Conservation (phyloP, 2,329 filamentous ascomycete genomes). For the Fusarium sp. region DNA sequence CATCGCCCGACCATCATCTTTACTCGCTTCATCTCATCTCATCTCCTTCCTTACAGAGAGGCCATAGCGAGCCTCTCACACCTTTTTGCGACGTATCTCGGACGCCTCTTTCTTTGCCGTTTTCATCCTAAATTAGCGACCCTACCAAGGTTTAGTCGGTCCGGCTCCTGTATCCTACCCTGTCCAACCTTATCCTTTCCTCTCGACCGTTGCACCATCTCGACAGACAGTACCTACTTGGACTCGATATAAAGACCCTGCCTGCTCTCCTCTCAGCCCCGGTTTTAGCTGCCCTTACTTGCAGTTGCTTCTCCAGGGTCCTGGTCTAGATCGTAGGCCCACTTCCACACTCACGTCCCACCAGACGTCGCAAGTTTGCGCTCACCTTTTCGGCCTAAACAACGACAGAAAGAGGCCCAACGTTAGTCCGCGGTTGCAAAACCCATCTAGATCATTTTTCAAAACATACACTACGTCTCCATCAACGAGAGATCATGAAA, state of each 20-base stretch:
- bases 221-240: background rate
- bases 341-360: conserved; percentile 39
- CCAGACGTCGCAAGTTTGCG: conserved; percentile 39
- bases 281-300: conserved; percentile 9
- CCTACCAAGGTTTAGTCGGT: conserved; percentile 34
- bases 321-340: conserved; percentile 40
- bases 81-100: background rate
- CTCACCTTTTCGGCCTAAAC: conserved; percentile 28
- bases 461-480: conserved; percentile 22
- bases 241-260: conserved; percentile 22
- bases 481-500: conserved; percentile 44
- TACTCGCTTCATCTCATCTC: background rate
- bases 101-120: background rate
- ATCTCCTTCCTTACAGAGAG: background rate
- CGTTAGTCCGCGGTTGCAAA: conserved; percentile 23
- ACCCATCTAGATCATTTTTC: conserved; percentile 4
- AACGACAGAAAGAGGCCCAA: conserved; percentile 30
- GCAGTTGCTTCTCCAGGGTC: conserved; percentile 30
- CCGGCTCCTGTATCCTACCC: conserved; percentile 21
- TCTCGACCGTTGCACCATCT: conserved; percentile 19
- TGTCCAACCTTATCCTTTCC: conserved; percentile 1
- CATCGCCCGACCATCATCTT: conserved; percentile 8
- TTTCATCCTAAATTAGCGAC: conserved; percentile 10
- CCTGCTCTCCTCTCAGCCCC: background rate
- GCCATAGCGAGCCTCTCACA: background rate